Percentiles rank a stretch among this genome's conserved stretches.
Evolutionary conservation across 148 eudicot species (phyloP).

Genomic region (Persicaria maculosa): DNA sequence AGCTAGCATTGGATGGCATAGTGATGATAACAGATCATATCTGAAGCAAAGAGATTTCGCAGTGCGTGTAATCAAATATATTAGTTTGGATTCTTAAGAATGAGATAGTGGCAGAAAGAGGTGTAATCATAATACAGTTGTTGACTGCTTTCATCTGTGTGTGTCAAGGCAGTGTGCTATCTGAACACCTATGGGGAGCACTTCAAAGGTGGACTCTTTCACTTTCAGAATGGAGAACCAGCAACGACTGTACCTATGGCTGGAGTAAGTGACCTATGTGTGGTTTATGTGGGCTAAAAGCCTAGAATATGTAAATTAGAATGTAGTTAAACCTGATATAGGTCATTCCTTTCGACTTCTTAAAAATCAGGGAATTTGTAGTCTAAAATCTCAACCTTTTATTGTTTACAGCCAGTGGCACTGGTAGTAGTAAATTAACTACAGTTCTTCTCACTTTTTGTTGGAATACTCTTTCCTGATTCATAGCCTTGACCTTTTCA

Average conservation of each 20-base stretch:
- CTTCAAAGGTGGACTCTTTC: slow-evolving; percentile 82
- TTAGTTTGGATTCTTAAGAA: neutral
- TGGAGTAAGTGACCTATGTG: slow-evolving; percentile 55
- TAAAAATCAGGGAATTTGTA: neutral
- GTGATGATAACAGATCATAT: slow-evolving; percentile 88
- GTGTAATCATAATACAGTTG: neutral
- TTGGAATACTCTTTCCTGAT: slow-evolving; percentile 13
- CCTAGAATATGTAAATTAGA: neutral
- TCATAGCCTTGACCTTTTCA: slow-evolving; percentile 19
- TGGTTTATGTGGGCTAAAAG: neutral
- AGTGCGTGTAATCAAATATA: slow-evolving; percentile 33
- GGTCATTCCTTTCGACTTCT: neutral
- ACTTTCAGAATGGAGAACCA: slow-evolving; percentile 86
- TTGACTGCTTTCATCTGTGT: slow-evolving; percentile 10
- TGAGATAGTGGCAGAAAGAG: neutral
- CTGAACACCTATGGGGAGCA: slow-evolving; percentile 61
- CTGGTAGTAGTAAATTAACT: neutral
- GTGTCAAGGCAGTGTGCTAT: slow-evolving; percentile 83
- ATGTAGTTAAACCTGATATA: neutral
- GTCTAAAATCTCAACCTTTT: neutral
- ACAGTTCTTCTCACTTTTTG: neutral
- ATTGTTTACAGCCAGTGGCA: neutral
- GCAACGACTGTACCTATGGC: slow-evolving; percentile 57
- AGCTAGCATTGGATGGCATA: slow-evolving; percentile 99
- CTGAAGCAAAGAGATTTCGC: slow-evolving; percentile 86